Percentiles rank a stretch among this genome's conserved stretches.
Evolutionary conservation across 73 alveolate species (phyloP).

Genomic region (Tetrahymena borealis): DNA sequence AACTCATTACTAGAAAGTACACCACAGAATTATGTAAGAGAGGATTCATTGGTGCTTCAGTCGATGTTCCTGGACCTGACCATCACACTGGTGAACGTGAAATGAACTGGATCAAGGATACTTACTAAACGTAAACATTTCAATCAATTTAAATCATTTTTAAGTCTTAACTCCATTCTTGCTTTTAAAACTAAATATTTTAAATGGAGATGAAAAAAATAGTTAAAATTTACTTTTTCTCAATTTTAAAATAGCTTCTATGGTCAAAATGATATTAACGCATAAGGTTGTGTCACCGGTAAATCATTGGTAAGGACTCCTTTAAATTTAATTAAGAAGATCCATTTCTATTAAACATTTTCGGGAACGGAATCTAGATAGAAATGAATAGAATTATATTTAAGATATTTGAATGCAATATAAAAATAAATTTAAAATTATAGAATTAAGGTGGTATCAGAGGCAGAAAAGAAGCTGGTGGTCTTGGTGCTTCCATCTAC

Average conservation of each 20-base stretch:
- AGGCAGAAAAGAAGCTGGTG: constrained; percentile 83
- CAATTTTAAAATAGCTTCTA: constrained; percentile 3
- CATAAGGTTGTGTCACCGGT: constrained; percentile 79
- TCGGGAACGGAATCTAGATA: not conserved
- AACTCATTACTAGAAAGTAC: constrained; percentile 70
- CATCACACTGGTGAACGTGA: constrained; percentile 78
- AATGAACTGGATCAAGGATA: constrained; percentile 85
- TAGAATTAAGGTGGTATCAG: constrained; percentile 70
- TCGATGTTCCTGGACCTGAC: constrained; percentile 85
- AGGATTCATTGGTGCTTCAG: constrained; percentile 65
- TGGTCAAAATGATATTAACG: constrained; percentile 64
- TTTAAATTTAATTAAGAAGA: not conserved
- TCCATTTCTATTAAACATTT: not conserved
- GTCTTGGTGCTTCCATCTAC: constrained; percentile 82
- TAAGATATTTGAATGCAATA: not conserved
- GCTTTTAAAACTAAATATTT: not conserved
- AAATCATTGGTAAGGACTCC: constrained; percentile 44
- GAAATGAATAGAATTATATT: not conserved
- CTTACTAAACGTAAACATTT: constrained; percentile 33
- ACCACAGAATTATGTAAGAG: constrained; percentile 72
- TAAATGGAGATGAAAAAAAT: not conserved
- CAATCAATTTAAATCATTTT: not conserved
- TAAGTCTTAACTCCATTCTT: not conserved
- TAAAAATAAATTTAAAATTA: not conserved
- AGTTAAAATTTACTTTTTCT: not conserved